Evolutionary conservation across 2,329 filamentous ascomycete species (phyloP).

Genomic region (Penicillium freii): DNA sequence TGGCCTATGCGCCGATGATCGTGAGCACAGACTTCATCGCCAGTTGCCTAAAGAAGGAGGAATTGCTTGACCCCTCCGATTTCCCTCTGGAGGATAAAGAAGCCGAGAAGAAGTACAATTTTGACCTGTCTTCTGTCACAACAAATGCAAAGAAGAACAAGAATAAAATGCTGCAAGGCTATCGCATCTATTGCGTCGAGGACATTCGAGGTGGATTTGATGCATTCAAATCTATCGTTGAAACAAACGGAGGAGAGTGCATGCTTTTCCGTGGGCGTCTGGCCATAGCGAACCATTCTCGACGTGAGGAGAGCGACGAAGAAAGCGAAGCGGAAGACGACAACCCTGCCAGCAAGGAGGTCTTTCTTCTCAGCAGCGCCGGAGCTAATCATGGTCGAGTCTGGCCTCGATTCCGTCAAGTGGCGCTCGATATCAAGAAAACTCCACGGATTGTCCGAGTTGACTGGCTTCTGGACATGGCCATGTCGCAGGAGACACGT

Average conservation of each 20-base stretch:
- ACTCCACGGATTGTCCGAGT: conserved; percentile 74
- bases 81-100: conserved; percentile 69
- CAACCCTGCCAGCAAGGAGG: conserved; percentile 62
- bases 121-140: conserved; percentile 68
- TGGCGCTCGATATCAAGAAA: conserved; percentile 76
- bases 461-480: conserved; percentile 87
- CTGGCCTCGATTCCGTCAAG: conserved; percentile 76
- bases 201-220: conserved; percentile 77
- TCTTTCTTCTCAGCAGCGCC: conserved; percentile 77
- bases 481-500: conserved; percentile 80
- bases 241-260: conserved; percentile 84
- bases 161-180: conserved; percentile 69
- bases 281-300: conserved; percentile 64
- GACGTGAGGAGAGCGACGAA: conserved; percentile 45
- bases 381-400: conserved; percentile 66
- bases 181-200: conserved; percentile 81
- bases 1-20: conserved; percentile 76
- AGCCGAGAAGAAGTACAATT: conserved; percentile 68
- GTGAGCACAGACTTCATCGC: conserved; percentile 78
- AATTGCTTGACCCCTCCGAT: conserved; percentile 62
- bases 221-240: conserved; percentile 80
- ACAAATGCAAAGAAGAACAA: conserved; percentile 71
- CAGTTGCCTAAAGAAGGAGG: conserved; percentile 66
- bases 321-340: conserved; percentile 58
- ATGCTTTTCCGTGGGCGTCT: conserved; percentile 72